Percentiles rank a stretch among this genome's conserved stretches.
phyloP scores from a whole-genome alignment of 1,284 basidiomycete genomes.

The Xanthoconium separans region DNA sequence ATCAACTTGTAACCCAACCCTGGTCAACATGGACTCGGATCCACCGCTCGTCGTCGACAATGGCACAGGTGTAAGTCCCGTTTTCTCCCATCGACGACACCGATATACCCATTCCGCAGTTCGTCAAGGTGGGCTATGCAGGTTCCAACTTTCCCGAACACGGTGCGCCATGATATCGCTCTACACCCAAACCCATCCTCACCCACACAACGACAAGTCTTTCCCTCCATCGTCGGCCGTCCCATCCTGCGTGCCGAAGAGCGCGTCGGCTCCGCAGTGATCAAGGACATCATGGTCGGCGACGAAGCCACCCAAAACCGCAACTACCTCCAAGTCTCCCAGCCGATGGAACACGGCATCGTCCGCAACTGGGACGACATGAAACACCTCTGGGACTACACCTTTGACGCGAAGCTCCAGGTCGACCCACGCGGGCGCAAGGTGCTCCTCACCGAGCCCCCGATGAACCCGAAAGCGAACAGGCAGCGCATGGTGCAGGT shows the following conservation, averaged over 20 bases:
- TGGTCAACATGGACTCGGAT: slow-evolving; percentile 54
- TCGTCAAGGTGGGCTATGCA: slow-evolving; percentile 98
- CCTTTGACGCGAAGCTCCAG: slow-evolving; percentile 93
- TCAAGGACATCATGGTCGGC: slow-evolving; percentile 98
- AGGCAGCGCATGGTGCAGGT: slow-evolving; percentile 94
- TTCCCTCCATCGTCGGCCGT: slow-evolving; percentile 94
- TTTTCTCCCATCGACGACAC: slow-evolving; percentile 2
- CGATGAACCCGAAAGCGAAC: slow-evolving; percentile 97
- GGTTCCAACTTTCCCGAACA: slow-evolving; percentile 99
- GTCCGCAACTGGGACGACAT: slow-evolving; percentile 99
- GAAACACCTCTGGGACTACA: slow-evolving; percentile 98
- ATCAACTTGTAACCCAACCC: neutral
- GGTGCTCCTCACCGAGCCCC: slow-evolving; percentile 96
- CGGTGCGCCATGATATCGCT: slow-evolving; percentile 52
- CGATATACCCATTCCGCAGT: slow-evolving; percentile 49
- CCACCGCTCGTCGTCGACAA: slow-evolving; percentile 94
- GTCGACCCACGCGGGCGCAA: slow-evolving; percentile 88
- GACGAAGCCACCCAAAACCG: slow-evolving; percentile 94
- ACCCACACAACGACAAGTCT: slow-evolving; percentile 62
- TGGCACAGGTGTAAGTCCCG: slow-evolving; percentile 86
- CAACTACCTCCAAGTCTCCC: slow-evolving; percentile 94
- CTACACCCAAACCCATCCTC: neutral
- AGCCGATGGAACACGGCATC: slow-evolving; percentile 99
- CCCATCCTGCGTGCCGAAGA: slow-evolving; percentile 98
- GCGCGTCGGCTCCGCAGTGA: slow-evolving; percentile 77